Percentiles rank a stretch among this genome's conserved stretches.
Evolutionary conservation across 139 green algal species (phyloP).

Genomic region (Auxenochlorella pyrenoidosa): DNA sequence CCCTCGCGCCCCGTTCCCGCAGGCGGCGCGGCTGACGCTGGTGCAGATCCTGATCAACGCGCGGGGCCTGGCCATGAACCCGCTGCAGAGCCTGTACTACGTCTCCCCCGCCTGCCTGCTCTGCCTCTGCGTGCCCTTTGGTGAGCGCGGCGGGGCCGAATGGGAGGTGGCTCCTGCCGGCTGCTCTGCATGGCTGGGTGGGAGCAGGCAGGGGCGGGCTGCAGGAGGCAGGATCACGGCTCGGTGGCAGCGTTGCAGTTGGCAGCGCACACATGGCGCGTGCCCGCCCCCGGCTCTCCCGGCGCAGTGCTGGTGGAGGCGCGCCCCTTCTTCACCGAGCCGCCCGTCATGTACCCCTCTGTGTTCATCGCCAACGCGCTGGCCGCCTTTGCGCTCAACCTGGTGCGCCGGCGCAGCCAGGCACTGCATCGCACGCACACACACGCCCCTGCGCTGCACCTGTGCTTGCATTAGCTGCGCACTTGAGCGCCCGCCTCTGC

Average conservation of each 20-base stretch:
- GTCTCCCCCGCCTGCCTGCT: slow-evolving; percentile 62
- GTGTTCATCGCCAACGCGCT: slow-evolving; percentile 88
- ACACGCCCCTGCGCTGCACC: too few species aligned
- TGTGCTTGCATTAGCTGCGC: neutral
- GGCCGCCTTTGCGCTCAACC: slow-evolving; percentile 81
- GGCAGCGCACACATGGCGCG: too few species aligned
- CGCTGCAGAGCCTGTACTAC: slow-evolving; percentile 70
- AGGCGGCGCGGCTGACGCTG: slow-evolving; percentile 85
- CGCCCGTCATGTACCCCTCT: slow-evolving; percentile 45
- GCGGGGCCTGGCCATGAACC: slow-evolving; percentile 69
- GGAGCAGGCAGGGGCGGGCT: too few species aligned
- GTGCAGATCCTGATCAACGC: slow-evolving; percentile 90
- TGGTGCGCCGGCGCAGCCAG: slow-evolving; percentile 23
- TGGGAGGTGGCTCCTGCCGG: too few species aligned
- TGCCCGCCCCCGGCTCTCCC: too few species aligned
- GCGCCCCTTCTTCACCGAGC: slow-evolving; percentile 19
- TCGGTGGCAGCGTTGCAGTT: too few species aligned
- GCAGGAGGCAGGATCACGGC: too few species aligned
- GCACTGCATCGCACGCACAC: too few species aligned
- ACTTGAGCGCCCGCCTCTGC: neutral
- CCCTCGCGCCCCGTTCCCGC: neutral
- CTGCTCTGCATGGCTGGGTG: too few species aligned
- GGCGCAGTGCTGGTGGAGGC: slow-evolving; percentile 37
- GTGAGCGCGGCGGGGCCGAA: neutral
- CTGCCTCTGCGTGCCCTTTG: slow-evolving; percentile 54